Base-by-base conservation (phyloP, 164 flowering plant species). In the Litsea cubeba region DNA sequence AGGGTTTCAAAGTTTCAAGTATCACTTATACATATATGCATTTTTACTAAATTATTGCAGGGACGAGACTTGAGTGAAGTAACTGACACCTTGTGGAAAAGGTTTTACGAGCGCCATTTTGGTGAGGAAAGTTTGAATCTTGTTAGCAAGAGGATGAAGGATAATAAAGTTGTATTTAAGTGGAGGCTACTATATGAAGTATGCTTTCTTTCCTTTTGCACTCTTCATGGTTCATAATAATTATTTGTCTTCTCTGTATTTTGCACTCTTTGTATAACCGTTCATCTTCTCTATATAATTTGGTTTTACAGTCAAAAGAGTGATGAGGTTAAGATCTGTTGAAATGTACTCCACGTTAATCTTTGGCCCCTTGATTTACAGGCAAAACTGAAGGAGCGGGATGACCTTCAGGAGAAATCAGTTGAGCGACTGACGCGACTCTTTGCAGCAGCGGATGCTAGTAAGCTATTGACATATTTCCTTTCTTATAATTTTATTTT, bases 111-210 rank as follows among this genome's bases (percentile, higher is more conserved):
- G 69, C 66, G 60, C n/a, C 74, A 88, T 32, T 95, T 91, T 80
- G 89, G 92, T 72, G 71, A 12, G 23, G 69, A 78, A 63, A 82
- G 74, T 63, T 30, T 76, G 50, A 78, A 80, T 71, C 28, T 24
- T 70, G 89, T 86, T 4, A 66, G 83, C 54, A 81, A 84, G 84
- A 85, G 84, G 82, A 87, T 90, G 94, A 84, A 76, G 74, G 20
- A 75, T 71, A 82, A 72, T 62, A 86, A 81, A 49, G 84, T 82
- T 65, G 60, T 83, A 49, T 86, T 81, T 77, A 80, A 71, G 74
- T 95, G 99, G 99, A 85, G 68, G 74, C 71, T 82, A 69, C 72
- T 87, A 32, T 95, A 88, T 76, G 92, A 93, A 92, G 99, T 90
- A 71, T 49, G 51, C 50, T 46, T 51, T 30, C 68, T n/a, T 75